These are phyloP conservation scores for Peterozyma xylosa DNA, from an alignment of 805 yeast species.

Conservation along the genomic window DNA sequence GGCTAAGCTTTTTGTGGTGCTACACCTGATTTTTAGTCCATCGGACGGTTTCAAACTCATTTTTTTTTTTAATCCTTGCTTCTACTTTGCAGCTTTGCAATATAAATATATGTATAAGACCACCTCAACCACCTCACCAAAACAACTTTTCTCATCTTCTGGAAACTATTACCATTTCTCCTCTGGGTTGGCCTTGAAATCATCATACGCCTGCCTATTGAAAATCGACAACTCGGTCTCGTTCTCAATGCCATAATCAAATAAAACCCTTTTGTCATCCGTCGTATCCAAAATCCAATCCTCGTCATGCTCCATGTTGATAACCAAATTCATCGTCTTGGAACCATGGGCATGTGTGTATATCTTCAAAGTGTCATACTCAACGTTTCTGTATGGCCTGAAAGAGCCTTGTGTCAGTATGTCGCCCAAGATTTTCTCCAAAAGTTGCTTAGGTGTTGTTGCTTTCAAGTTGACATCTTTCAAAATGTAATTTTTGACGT, in stretches of 20 bases:
- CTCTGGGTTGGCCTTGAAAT: constrained; percentile 73
- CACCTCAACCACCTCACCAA: not conserved
- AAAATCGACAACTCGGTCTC: constrained; percentile 91
- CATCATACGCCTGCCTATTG: constrained; percentile 57
- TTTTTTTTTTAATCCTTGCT: no score
- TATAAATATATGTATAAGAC: no score
- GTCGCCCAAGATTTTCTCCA: constrained; percentile 38
- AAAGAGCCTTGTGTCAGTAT: constrained; percentile 54
- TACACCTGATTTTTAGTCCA: no score
- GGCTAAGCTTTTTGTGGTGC: no score
- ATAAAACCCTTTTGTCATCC: constrained; percentile 32
- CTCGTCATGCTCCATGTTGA: constrained; percentile 78
- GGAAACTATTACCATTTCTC: constrained; percentile 66
- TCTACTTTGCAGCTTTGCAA: no score
- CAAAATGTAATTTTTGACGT: constrained; percentile 70
- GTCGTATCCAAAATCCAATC: constrained; percentile 56
- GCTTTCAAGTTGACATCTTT: constrained; percentile 61
- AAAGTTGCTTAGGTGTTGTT: constrained; percentile 59
- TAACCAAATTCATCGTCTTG: constrained; percentile 86
- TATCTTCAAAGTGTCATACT: constrained; percentile 69
- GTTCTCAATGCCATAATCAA: constrained; percentile 58
- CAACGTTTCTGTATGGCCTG: constrained; percentile 76
- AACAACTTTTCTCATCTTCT: constrained; percentile 4
- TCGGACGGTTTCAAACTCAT: no score
- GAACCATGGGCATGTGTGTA: constrained; percentile 95